Percentiles rank a stretch among this genome's conserved stretches.
These are phyloP conservation scores for Heliamphora ciliata DNA, from an alignment of 179 eudicot species.

Conservation along the genomic window DNA sequence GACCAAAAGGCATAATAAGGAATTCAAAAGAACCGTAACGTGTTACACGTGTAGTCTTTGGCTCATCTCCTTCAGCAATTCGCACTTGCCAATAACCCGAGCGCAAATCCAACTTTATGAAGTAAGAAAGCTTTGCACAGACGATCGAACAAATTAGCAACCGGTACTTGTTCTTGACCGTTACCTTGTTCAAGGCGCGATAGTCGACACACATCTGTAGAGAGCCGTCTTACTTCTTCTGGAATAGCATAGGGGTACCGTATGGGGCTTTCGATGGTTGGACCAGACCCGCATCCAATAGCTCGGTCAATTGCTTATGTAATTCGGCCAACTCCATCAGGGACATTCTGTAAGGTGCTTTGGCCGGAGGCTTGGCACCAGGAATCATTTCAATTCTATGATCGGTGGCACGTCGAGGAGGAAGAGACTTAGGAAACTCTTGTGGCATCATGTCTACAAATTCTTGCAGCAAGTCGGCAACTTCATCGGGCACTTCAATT, in stretches of 20 bases:
- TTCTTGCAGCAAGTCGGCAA: neutral
- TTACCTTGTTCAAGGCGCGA: neutral
- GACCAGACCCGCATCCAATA: neutral
- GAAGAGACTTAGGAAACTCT: neutral
- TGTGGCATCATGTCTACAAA: neutral
- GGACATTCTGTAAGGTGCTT: neutral
- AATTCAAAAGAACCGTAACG: neutral
- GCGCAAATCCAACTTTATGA: slow-evolving; percentile 1
- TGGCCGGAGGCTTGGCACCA: neutral
- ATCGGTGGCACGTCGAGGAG: neutral
- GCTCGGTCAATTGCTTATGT: neutral
- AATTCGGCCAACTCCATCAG: neutral
- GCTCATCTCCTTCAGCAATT: slow-evolving; percentile 2
- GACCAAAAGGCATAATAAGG: neutral
- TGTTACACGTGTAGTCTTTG: neutral
- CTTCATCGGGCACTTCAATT: neutral
- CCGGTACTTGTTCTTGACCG: neutral
- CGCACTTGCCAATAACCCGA: neutral
- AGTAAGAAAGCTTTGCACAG: no score
- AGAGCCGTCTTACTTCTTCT: no score
- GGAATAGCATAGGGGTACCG: no score
- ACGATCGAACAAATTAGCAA: no score
- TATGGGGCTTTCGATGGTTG: no score
- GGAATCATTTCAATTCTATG: neutral
- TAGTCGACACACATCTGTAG: neutral